Base-by-base conservation (phyloP, 345 rosid genomes). In the Theobroma cacao region DNA sequence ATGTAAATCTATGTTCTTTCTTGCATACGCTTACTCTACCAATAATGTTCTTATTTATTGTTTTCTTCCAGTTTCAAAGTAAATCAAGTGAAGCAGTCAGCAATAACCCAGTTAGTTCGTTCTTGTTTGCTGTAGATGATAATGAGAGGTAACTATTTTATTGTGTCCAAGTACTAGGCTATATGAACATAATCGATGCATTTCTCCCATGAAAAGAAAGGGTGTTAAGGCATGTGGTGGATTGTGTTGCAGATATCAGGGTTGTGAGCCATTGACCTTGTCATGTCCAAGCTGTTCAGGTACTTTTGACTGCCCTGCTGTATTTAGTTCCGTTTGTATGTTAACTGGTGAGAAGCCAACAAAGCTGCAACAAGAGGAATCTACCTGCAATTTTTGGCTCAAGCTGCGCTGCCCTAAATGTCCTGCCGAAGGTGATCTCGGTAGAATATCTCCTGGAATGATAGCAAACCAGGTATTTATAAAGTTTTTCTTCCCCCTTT, bases 251-350 rank as follows among this genome's bases (percentile, higher is more conserved):
- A 96, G 99, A 81, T 94, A 89, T 73, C 83, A 79, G 80, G 82
- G 87, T 78, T 96, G 99, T 77, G 93, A 88, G 86, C 98, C 95
- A 24, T 78, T 96, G 84, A 76, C 78, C 61, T 84, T 96, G 84
- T 82, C 94, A 53, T 96, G 98, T 83, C 95, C 98, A 65, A 88
- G 93, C 87, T 96, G 98, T 87, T 90, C 92, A 78, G 77, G 85
- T 78, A 81, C 88, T 74, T 89, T 94, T 84, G 86, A 87, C 70
- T 96, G 99, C 60, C 93, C 98, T 65, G 79, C 89, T 77, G 78
- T 96, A 80, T 85, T 86, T 71, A 83, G 84, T 84, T 90, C 94
- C 55, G 73, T 94, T 52, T 84, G 86, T 43, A 77, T 59, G 74
- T 52, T 79, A 31, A 76, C 79, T 52, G 80, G 59, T 31, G 85